A percentile compares a stretch with the other conserved stretches of the same genome.
Evolutionary conservation across 805 yeast species (phyloP).

Genomic region (Wickerhamiella vanderwaltii): DNA sequence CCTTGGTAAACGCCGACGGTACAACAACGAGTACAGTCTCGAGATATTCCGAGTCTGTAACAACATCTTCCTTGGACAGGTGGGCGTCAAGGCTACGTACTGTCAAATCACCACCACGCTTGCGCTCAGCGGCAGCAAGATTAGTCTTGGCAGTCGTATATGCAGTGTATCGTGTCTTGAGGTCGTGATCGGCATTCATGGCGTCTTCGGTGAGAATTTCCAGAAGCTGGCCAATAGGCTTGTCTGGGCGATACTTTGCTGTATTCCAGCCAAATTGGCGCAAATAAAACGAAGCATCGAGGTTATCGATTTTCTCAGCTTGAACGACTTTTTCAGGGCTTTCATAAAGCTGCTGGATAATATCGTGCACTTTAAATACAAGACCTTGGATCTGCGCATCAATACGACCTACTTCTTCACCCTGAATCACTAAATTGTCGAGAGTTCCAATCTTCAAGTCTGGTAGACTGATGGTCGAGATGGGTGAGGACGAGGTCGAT

Average conservation of each 20-base stretch:
- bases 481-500: conserved; percentile 29
- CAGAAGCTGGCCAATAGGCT: conserved; percentile 65
- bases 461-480: conserved; percentile 54
- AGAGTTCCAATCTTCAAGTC: conserved; percentile 88
- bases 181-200: conserved; percentile 70
- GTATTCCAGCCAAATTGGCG: conserved; percentile 79
- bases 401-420: conserved; percentile 74
- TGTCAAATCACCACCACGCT: conserved; percentile 85
- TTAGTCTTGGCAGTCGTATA: conserved; percentile 77
- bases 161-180: conserved; percentile 56
- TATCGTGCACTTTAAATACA: conserved; percentile 64
- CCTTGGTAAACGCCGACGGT: conserved; percentile 50
- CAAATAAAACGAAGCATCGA: conserved; percentile 49
- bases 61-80: conserved; percentile 72
- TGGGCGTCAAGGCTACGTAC: conserved; percentile 83
- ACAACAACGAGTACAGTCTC: conserved; percentile 81
- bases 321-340: conserved; percentile 33
- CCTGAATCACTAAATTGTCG: conserved; percentile 79
- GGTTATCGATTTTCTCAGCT: conserved; percentile 41
- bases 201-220: conserved; percentile 64
- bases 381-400: conserved; percentile 68
- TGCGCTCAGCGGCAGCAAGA: conserved; percentile 78
- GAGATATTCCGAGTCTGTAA: conserved; percentile 77
- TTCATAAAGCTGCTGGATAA: conserved; percentile 41
- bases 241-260: conserved; percentile 74